phyloP scores from a whole-genome alignment of 306 rosid genomes.

The Cicer arietinum region DNA sequence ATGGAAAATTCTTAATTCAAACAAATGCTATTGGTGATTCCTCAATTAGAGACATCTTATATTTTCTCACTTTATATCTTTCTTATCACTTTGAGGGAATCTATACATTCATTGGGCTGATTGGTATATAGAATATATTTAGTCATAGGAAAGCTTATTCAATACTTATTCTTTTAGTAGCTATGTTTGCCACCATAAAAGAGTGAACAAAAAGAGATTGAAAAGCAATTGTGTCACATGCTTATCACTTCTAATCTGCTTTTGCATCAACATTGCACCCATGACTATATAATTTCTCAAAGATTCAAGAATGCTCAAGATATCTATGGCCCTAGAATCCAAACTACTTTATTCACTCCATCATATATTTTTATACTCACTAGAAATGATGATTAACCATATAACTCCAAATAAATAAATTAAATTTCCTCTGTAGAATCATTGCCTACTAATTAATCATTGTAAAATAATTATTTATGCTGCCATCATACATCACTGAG shows the following conservation, averaged over 20 bases:
- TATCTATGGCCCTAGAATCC: slow-evolving; percentile 39
- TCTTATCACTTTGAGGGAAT: slow-evolving; percentile 45
- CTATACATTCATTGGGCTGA: slow-evolving; percentile 36
- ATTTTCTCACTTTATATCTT: slow-evolving; percentile 34
- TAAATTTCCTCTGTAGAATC: slow-evolving; percentile 1
- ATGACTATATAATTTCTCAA: not conserved
- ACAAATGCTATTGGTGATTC: slow-evolving; percentile 41
- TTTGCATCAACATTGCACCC: slow-evolving; percentile 45
- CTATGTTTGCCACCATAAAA: slow-evolving; percentile 47
- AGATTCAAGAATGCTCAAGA: slow-evolving; percentile 6
- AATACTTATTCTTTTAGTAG: slow-evolving; percentile 6
- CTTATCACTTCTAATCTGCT: slow-evolving; percentile 44
- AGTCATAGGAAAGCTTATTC: slow-evolving; percentile 36
- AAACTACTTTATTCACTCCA: slow-evolving; percentile 10
- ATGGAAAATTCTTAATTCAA: slow-evolving; percentile 26
- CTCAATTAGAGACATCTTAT: slow-evolving; percentile 42
- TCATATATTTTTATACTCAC: no score
- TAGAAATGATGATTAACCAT: slow-evolving; percentile 9
- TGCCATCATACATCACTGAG: no score
- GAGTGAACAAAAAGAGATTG: not conserved
- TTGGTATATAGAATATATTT: slow-evolving; percentile 25
- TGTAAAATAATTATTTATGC: no score
- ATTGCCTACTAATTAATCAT: slow-evolving; percentile 5
- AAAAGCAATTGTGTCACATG: slow-evolving; percentile 40
- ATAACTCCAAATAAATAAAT: not conserved